phyloP scores from a whole-genome alignment of 805 yeast genomes.

The Brettanomyces bruxellensis region DNA sequence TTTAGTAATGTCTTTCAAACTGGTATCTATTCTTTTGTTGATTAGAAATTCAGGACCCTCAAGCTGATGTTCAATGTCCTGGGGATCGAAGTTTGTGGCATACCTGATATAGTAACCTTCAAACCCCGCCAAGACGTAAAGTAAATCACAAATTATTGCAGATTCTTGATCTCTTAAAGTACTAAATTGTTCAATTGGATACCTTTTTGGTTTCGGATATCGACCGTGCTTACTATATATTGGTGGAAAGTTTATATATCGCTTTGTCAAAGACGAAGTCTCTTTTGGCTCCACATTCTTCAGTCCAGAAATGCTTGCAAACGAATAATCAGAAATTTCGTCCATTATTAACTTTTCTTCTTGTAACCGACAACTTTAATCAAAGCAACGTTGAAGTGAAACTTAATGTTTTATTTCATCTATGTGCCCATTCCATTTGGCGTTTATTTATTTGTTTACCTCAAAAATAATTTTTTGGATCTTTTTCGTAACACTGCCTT shows the following conservation, averaged over 20 bases:
- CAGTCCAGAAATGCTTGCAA: not conserved
- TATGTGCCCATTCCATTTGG: too few relatives aligned
- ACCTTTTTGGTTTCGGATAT: constrained; percentile 13
- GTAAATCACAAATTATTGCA: constrained; percentile 57
- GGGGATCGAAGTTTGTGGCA: constrained; percentile 50
- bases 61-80: constrained; percentile 29
- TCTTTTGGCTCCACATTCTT: not conserved
- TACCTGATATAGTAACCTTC: constrained; percentile 76
- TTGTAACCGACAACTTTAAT: too few relatives aligned
- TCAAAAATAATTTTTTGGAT: not conserved
- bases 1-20: constrained; percentile 61
- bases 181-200: constrained; percentile 36
- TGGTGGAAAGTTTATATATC: constrained; percentile 15
- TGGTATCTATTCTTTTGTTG: constrained; percentile 62
- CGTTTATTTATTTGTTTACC: constrained; percentile 7
- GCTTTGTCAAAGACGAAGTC: constrained; percentile 6
- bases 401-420: too few relatives aligned
- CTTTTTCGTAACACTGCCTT: constrained; percentile 1
- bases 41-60: constrained; percentile 71
- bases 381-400: too few relatives aligned
- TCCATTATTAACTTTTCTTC: too few relatives aligned
- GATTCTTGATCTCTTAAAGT: constrained; percentile 61
- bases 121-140: constrained; percentile 57
- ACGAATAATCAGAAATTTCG: not conserved
- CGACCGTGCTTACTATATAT: constrained; percentile 7